Percentiles rank a stretch among this genome's conserved stretches.
Evolutionary conservation across 768 basidiomycete species (phyloP).

Genomic region (Mycena amicta): DNA sequence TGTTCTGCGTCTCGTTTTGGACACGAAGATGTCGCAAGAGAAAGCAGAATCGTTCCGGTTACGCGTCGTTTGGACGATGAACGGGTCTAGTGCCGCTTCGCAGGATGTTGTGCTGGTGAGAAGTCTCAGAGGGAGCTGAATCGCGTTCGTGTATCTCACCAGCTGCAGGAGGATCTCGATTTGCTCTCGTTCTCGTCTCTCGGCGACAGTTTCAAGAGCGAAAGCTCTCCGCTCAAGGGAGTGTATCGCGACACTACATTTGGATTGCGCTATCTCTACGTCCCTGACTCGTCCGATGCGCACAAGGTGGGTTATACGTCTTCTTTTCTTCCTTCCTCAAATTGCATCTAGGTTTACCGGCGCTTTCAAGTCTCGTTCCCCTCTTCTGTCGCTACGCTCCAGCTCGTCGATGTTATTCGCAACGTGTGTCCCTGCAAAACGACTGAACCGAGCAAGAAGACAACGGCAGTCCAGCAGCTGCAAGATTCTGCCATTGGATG

Average conservation of each 20-base stretch:
- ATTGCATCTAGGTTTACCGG: slow-evolving; percentile 65
- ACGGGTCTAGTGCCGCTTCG: slow-evolving; percentile 42
- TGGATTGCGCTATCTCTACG: slow-evolving; percentile 74
- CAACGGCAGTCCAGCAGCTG: slow-evolving; percentile 28
- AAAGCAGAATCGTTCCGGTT: slow-evolving; percentile 66
- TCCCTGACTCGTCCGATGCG: slow-evolving; percentile 32
- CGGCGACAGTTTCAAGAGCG: slow-evolving; percentile 37
- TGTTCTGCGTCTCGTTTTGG: slow-evolving; percentile 60
- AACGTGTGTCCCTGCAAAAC: slow-evolving; percentile 76
- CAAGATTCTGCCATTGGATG: too few relatives aligned
- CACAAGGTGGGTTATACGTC: slow-evolving; percentile 15
- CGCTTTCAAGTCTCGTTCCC: slow-evolving; percentile 78
- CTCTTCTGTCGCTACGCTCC: slow-evolving; percentile 46
- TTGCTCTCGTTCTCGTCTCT: slow-evolving; percentile 66
- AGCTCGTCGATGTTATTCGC: slow-evolving; percentile 65
- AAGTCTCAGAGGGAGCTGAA: too few relatives aligned
- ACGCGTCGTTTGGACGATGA: slow-evolving; percentile 66
- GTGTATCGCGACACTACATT: slow-evolving; percentile 75
- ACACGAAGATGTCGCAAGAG: slow-evolving; percentile 53
- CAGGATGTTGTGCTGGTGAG: slow-evolving; percentile 71
- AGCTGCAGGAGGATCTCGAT: slow-evolving; percentile 73
- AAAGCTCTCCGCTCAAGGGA: slow-evolving; percentile 75
- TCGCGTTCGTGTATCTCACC: too few relatives aligned
- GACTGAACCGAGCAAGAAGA: slow-evolving; percentile 33
- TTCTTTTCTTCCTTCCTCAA: too few relatives aligned